Percentiles rank a stretch among this genome's conserved stretches.
These are phyloP conservation scores for Drosera spatulata DNA, from an alignment of 179 eudicot species.

Conservation along the genomic window DNA sequence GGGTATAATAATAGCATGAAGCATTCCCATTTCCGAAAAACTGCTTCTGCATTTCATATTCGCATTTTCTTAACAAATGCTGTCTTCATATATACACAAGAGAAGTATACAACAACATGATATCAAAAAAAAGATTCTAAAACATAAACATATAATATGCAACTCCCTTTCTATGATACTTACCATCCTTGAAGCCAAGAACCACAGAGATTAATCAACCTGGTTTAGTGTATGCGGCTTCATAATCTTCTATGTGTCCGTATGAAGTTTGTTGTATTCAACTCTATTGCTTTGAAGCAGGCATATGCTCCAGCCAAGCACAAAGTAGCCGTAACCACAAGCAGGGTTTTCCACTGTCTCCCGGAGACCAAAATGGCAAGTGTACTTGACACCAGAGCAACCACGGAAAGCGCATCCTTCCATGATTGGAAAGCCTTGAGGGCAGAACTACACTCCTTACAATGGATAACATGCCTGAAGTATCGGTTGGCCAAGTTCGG, in stretches of 20 bases:
- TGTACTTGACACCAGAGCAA: conserved; percentile 46
- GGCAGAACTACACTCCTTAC: conserved; percentile 60
- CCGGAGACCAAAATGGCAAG: conserved; percentile 57
- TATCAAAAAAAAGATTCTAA: no score
- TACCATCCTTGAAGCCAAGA: no score
- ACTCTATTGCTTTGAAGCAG: conserved; percentile 49
- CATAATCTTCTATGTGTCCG: conserved; percentile 80
- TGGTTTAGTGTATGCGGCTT: no score
- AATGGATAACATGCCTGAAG: conserved; percentile 79
- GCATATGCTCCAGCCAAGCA: conserved; percentile 57
- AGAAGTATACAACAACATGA: no score
- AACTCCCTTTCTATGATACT: no score
- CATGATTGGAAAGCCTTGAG: conserved; percentile 53
- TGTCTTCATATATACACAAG: no score
- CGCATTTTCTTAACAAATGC: no score
- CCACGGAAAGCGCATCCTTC: conserved; percentile 47
- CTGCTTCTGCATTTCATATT: no score
- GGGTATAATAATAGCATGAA: no score
- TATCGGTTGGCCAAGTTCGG: conserved; percentile 76
- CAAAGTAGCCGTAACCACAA: conserved; percentile 36
- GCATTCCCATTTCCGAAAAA: no score
- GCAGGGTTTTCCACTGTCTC: conserved; percentile 77
- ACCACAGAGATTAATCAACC: no score
- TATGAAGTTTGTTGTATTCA: conserved; percentile 80
- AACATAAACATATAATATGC: no score